Conservation (phyloP, 176 grass and related monocot genomes). For the Oryza rufipogon region DNA sequence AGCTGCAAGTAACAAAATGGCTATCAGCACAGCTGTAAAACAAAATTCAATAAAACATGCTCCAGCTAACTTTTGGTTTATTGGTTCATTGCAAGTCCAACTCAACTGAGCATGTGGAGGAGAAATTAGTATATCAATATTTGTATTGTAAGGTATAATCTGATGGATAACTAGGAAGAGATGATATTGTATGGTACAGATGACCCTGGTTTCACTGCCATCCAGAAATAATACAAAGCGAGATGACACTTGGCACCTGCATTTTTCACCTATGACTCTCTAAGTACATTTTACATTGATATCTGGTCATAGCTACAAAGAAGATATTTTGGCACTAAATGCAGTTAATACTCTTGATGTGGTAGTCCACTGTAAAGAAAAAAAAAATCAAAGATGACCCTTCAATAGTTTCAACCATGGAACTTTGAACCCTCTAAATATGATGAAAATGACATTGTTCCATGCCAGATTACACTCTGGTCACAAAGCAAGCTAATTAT, state of each 20-base stretch:
- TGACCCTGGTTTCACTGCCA: too few species aligned
- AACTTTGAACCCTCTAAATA: not conserved
- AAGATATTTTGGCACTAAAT: constrained; percentile 16
- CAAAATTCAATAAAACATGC: not conserved
- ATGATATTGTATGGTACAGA: not conserved
- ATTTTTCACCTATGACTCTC: not conserved
- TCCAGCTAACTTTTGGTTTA: not conserved
- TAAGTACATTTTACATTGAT: constrained; percentile 6
- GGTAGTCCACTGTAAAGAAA: constrained; percentile 13
- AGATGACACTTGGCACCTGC: not conserved
- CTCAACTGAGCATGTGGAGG: not conserved
- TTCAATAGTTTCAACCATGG: not conserved
- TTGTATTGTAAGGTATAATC: not conserved
- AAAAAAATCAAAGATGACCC: not conserved
- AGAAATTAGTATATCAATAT: not conserved
- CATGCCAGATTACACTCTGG: not conserved
- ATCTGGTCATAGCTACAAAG: not conserved
- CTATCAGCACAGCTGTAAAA: not conserved
- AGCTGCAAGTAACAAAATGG: constrained; percentile 45
- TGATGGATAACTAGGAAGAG: too few species aligned
- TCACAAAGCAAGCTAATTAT: not conserved
- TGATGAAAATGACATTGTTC: not conserved
- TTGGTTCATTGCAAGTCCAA: constrained; percentile 7
- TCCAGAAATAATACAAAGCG: too few species aligned
- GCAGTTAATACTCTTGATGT: not conserved